Base-by-base conservation (phyloP, 139 green algal species). In the Medakamo hakoo region DNA sequence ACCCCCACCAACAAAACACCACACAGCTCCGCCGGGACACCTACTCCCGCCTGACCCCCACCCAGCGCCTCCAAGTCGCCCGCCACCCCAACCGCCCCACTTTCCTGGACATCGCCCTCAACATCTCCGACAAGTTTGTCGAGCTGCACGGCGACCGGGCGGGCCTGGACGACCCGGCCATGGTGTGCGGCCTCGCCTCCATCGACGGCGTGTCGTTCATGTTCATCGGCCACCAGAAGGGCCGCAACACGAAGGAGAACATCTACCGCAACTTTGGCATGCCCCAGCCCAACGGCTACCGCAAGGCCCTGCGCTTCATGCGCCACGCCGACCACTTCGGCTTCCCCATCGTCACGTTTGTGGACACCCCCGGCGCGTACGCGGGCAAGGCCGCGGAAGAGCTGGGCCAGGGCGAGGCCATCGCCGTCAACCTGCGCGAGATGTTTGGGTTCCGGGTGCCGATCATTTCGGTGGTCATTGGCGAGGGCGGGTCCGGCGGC, bases 181-280 rank as follows among this genome's bases (percentile, higher is more conserved):
- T 98, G 48, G 89, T 97, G 22, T 95, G 88, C 62, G 91, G 91
- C 22, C 80, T 98, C 27, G 91, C 80, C 62, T 83, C 63, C 65
- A 96, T 98, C 18, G 84, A 96, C 56, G 89, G 88, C 55, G 75
- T 81, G 4, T 82, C 82, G 31, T 95, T 95, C 73, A 98, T 97
- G 91, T 88, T 97, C 69, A 94, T 98, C 60, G 91, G 91, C 21
- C 91, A 98, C 63, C 91, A 98, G 68, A 98, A 98, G 74, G 91
- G 91, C 4, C 74, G 91, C 52, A 97, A 96, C 80, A 97, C 89
- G 40, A 97, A 97, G 83, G 88, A 96, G 69, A 96, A 96, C 74
- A 91, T 96, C 60, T 76, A 86, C 65, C 76, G 88, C 66, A 96
- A 96, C 75, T 96, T 95, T 71, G 89, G 88, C 62, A 96, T 96